Evolutionary conservation across 139 green algal genomes (phyloP).

Genomic region (Coccomyxa sp.): DNA sequence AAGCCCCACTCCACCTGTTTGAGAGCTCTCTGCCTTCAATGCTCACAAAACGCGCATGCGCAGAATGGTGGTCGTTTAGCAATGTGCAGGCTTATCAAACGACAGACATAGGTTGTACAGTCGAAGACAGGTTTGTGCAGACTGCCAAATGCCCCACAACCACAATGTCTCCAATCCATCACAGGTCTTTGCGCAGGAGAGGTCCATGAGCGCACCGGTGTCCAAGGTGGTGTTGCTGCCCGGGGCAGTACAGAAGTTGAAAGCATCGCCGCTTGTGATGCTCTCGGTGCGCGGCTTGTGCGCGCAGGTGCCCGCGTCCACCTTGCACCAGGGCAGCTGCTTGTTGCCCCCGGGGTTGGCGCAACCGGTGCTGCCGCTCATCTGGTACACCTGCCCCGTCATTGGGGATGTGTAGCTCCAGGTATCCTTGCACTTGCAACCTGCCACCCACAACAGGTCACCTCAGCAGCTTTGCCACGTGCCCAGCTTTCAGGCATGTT

Average conservation of each 20-base stretch:
- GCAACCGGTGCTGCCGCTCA: background rate
- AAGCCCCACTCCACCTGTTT: no score
- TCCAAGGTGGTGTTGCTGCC: background rate
- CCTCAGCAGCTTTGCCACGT: no score
- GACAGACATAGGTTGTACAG: no score
- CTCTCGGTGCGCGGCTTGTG: background rate
- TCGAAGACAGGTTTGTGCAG: no score
- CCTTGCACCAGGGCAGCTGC: background rate
- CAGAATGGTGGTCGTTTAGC: no score
- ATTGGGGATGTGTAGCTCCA: background rate
- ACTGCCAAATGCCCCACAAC: no score
- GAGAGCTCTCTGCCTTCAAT: no score
- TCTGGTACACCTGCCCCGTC: background rate
- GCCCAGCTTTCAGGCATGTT: no score
- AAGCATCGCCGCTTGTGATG: background rate
- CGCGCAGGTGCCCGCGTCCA: background rate
- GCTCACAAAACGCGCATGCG: no score
- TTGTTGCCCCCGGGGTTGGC: background rate
- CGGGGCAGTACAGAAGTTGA: background rate
- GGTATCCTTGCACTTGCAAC: background rate
- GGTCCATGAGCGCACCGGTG: background rate
- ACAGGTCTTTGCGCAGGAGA: background rate
- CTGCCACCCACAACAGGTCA: background rate
- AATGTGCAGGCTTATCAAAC: no score
- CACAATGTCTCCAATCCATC: no score